Conservation (phyloP, 495 filamentous ascomycete species). For the Lophium mytilinum region DNA sequence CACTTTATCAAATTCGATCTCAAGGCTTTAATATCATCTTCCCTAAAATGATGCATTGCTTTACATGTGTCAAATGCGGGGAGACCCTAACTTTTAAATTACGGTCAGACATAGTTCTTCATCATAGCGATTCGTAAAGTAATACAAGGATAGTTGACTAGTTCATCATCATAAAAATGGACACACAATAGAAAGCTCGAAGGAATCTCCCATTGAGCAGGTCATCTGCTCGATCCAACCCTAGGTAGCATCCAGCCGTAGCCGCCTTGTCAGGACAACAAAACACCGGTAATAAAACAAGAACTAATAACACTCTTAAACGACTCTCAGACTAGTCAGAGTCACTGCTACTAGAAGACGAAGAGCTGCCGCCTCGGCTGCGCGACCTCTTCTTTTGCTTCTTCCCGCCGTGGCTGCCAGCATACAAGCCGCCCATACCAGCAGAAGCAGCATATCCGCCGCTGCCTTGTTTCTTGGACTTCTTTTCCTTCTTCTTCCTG, state of each 20-base stretch:
- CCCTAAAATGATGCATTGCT: no score
- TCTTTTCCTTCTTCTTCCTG: constrained; percentile 28
- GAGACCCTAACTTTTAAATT: no score
- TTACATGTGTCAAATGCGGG: no score
- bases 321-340: constrained; percentile 13
- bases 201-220: not conserved
- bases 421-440: constrained; percentile 22
- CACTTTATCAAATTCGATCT: no score
- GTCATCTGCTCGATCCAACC: not conserved
- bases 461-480: constrained; percentile 17
- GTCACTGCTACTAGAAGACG: constrained; percentile 14
- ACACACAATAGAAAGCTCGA: not conserved
- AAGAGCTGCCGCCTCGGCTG: constrained; percentile 18
- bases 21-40: no score
- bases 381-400: constrained; percentile 16
- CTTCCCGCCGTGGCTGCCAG: constrained; percentile 21
- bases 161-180: not conserved
- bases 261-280: not conserved
- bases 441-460: constrained; percentile 17
- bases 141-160: not conserved
- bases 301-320: not conserved
- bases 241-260: not conserved
- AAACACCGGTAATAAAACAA: not conserved
- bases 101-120: no score
- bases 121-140: no score